Evolutionary conservation across 768 basidiomycete species (phyloP).

Genomic region (Tylopilus subfusipes): DNA sequence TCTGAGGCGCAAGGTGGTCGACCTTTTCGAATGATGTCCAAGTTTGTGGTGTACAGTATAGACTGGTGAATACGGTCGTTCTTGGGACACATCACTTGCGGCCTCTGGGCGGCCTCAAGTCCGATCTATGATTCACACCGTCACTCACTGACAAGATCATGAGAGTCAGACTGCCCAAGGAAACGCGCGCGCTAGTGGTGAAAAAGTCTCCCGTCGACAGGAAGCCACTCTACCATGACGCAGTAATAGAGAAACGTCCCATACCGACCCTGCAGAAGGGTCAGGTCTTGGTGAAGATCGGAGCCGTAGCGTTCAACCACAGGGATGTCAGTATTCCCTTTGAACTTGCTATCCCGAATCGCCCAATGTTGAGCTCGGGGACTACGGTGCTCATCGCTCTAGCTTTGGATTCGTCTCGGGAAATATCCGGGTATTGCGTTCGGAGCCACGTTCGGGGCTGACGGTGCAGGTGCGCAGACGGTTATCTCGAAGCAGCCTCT

Average conservation of each 20-base stretch:
- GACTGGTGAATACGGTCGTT: too few relatives aligned
- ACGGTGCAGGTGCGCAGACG: constrained; percentile 60
- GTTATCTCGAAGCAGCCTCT: neutral
- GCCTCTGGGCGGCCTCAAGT: too few relatives aligned
- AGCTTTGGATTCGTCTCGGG: constrained; percentile 76
- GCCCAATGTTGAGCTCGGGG: neutral
- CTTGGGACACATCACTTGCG: too few relatives aligned
- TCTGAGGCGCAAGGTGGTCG: constrained; percentile 30
- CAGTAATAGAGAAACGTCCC: constrained; percentile 45
- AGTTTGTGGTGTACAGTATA: too few relatives aligned
- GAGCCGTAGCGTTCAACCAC: constrained; percentile 74
- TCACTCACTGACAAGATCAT: too few relatives aligned
- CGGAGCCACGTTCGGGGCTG: constrained; percentile 63
- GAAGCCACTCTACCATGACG: constrained; percentile 54
- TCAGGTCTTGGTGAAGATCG: constrained; percentile 64
- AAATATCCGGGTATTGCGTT: constrained; percentile 60
- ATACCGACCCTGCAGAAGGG: constrained; percentile 50
- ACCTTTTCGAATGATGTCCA: constrained; percentile 34
- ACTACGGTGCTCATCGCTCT: neutral
- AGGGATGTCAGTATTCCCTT: constrained; percentile 49
- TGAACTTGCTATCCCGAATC: neutral
- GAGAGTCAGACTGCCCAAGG: constrained; percentile 33
- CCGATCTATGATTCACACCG: too few relatives aligned
- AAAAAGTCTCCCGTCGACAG: constrained; percentile 38
- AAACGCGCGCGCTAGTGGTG: constrained; percentile 48